phyloP scores from a whole-genome alignment of 2,329 filamentous ascomycete genomes.

The Sclerotinia nivalis region DNA sequence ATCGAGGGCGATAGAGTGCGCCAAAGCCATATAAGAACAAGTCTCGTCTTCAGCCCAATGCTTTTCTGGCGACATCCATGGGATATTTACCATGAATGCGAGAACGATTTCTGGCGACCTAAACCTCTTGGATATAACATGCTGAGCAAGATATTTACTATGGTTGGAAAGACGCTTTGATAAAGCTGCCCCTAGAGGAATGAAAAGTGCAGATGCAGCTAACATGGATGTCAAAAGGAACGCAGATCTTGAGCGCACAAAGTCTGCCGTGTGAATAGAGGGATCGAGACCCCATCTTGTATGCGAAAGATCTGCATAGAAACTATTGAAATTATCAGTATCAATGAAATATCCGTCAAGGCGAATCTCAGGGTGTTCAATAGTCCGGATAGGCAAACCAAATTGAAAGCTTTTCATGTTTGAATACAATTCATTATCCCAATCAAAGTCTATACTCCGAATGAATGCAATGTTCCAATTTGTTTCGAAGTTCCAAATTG shows the following conservation, averaged over 20 bases:
- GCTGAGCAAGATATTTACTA: slow-evolving; percentile 60
- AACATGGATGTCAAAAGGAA: slow-evolving; percentile 73
- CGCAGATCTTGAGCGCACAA: slow-evolving; percentile 66
- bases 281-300: slow-evolving; percentile 75
- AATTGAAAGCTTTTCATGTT: not conserved
- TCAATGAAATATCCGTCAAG: not conserved
- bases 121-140: slow-evolving; percentile 61
- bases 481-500: not conserved
- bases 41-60: slow-evolving; percentile 73
- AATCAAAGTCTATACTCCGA: not conserved
- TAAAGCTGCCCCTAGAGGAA: slow-evolving; percentile 62
- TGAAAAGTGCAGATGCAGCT: slow-evolving; percentile 66
- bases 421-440: not conserved
- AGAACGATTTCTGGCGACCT: slow-evolving; percentile 73
- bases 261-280: slow-evolving; percentile 62
- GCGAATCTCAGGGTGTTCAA: not conserved
- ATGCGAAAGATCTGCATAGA: slow-evolving; percentile 69
- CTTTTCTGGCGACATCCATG: slow-evolving; percentile 70
- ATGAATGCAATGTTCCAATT: not conserved
- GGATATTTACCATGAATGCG: slow-evolving; percentile 74
- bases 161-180: slow-evolving; percentile 67
- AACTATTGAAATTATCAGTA: slow-evolving; percentile 47
- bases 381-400: not conserved
- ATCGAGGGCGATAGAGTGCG: slow-evolving; percentile 68
- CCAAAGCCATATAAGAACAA: slow-evolving; percentile 69